Evolutionary conservation across 139 green algal species (phyloP).

Genomic region (Coccomyxa sp.): DNA sequence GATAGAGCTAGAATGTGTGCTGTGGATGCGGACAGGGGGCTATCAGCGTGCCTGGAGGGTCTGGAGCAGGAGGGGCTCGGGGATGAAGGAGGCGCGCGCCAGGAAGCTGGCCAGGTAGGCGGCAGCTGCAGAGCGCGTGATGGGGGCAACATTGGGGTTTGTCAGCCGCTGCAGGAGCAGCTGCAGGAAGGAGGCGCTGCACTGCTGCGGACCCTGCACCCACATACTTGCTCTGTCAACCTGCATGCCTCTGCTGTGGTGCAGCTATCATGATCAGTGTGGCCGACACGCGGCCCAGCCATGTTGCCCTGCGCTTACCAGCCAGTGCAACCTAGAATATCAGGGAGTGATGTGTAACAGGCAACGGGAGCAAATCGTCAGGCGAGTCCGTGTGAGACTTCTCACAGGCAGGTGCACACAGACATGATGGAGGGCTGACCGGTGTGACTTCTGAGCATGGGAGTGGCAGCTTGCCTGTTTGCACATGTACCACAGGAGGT

Average conservation of each 20-base stretch:
- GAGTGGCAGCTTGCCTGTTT: slow-evolving; percentile 12
- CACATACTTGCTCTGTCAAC: neutral
- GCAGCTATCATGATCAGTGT: too few species aligned
- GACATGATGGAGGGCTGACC: too few species aligned
- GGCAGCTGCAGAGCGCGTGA: slow-evolving; percentile 62
- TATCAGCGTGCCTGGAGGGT: slow-evolving; percentile 37
- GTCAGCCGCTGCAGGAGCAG: slow-evolving; percentile 52
- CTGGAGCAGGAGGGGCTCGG: slow-evolving; percentile 47
- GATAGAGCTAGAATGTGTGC: too few species aligned
- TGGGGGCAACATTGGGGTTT: slow-evolving; percentile 46
- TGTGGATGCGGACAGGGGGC: too few species aligned
- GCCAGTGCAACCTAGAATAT: too few species aligned
- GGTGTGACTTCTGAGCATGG: neutral
- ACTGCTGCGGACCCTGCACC: slow-evolving; percentile 29
- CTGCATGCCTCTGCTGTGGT: too few species aligned
- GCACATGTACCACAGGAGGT: slow-evolving; percentile 65
- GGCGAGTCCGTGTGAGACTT: too few species aligned
- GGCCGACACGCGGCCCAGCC: too few species aligned
- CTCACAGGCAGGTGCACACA: too few species aligned
- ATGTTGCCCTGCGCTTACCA: too few species aligned
- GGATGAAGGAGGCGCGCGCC: slow-evolving; percentile 60
- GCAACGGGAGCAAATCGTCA: too few species aligned
- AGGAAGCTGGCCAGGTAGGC: slow-evolving; percentile 88
- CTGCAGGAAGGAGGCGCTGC: slow-evolving; percentile 40
- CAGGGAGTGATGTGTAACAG: too few species aligned